Conservation (phyloP, 257 asterid genomes). For the Scutellaria baicalensis region DNA sequence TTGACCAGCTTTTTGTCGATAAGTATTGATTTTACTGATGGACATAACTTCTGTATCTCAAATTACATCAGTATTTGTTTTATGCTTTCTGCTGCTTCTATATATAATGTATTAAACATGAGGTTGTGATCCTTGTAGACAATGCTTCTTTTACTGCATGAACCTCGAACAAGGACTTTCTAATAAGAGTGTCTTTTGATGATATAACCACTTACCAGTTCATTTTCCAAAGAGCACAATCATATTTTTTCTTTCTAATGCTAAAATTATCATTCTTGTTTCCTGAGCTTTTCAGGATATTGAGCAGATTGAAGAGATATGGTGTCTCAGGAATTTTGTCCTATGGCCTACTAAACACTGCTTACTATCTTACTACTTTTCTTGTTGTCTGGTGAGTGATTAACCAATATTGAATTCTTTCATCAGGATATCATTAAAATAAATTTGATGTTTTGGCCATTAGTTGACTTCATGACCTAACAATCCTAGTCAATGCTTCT, state of each 20-base stretch:
- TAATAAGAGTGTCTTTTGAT: not conserved
- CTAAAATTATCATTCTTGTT: conserved; percentile 23
- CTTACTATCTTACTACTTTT: conserved; percentile 75
- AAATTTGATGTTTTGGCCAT: not conserved
- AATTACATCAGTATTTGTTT: not conserved
- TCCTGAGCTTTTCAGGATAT: conserved; percentile 40
- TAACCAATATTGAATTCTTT: not conserved
- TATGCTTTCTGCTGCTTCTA: not conserved
- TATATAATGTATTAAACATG: not conserved
- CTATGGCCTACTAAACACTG: conserved; percentile 84
- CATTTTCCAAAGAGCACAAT: not conserved
- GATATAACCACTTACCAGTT: not conserved
- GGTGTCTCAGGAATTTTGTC: conserved; percentile 81
- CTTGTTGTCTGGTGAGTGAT: conserved; percentile 81
- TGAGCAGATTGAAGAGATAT: conserved; percentile 66
- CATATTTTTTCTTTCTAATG: not conserved
- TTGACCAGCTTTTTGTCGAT: not conserved
- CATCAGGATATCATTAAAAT: not conserved
- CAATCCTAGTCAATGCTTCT: not conserved
- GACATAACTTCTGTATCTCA: not conserved
- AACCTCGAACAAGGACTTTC: not conserved
- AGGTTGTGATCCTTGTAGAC: not conserved
- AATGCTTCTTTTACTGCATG: not conserved
- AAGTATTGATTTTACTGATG: not conserved
- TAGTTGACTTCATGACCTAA: not conserved